These are phyloP conservation scores for Glycine tomentella DNA, from an alignment of 306 rosid genomes.

Conservation along the genomic window DNA sequence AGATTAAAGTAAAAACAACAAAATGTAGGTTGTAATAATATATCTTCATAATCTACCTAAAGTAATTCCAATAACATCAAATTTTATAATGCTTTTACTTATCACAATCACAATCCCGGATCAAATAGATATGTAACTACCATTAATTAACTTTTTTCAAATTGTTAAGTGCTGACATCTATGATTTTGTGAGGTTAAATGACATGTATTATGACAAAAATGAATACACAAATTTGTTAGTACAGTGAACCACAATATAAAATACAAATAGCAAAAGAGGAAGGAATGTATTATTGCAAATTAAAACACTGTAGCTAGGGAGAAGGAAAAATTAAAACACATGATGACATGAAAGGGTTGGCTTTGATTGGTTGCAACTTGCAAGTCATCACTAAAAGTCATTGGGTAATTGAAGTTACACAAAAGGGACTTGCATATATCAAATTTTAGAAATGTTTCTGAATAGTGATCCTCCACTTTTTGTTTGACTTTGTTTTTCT, in stretches of 20 bases:
- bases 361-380: constrained; percentile 55
- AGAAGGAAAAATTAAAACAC: constrained; percentile 22
- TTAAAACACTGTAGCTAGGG: not conserved
- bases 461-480: not conserved
- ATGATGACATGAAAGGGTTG: constrained; percentile 30
- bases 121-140: too few species aligned
- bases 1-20: not conserved
- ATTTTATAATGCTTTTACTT: too few species aligned
- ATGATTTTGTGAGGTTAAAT: constrained; percentile 2
- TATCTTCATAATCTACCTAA: too few species aligned
- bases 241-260: not conserved
- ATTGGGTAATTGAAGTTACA: constrained; percentile 10
- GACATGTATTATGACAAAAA: not conserved
- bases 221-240: not conserved
- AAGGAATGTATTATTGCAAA: not conserved
- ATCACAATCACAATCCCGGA: too few species aligned
- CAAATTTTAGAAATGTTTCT: constrained; percentile 9
- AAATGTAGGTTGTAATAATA: not conserved
- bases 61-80: too few species aligned
- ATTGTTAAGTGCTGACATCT: constrained; percentile 37
- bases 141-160: constrained; percentile 5
- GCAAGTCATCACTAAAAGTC: constrained; percentile 28
- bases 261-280: not conserved
- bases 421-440: constrained; percentile 1
- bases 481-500: too few species aligned